A percentile compares a stretch with the other conserved stretches of the same genome.
Conservation (phyloP, 768 basidiomycete species). For the Amanita pallidorosea region DNA sequence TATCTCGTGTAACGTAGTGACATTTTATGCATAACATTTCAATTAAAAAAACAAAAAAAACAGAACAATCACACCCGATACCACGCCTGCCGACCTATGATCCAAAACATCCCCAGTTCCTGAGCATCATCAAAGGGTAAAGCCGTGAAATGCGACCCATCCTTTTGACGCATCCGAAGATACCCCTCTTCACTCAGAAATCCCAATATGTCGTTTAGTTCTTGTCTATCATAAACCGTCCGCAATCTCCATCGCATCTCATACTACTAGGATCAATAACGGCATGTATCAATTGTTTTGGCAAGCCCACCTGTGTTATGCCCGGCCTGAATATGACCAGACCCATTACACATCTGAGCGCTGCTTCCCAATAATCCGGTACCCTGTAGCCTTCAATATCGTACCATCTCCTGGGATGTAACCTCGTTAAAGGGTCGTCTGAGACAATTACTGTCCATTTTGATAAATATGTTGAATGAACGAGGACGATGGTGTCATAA, state of each 20-base stretch:
- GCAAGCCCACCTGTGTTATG: constrained; percentile 49
- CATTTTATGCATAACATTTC: too few relatives aligned
- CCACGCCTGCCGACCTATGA: constrained; percentile 49
- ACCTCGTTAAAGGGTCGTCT: constrained; percentile 28
- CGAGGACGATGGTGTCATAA: constrained; percentile 42
- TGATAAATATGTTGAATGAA: constrained; percentile 39
- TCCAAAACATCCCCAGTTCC: constrained; percentile 44
- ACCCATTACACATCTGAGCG: constrained; percentile 55
- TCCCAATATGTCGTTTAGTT: constrained; percentile 51
- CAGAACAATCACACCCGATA: constrained; percentile 44
- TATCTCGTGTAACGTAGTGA: too few relatives aligned
- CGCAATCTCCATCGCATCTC: constrained; percentile 67
- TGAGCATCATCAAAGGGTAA: constrained; percentile 39
- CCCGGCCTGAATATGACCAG: constrained; percentile 63
- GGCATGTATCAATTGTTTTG: neutral
- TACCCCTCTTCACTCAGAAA: constrained; percentile 44
- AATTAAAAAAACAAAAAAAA: too few relatives aligned
- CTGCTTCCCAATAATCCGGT: constrained; percentile 61
- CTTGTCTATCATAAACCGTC: constrained; percentile 66
- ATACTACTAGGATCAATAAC: constrained; percentile 25
- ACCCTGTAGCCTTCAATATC: constrained; percentile 57
- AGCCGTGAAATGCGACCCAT: constrained; percentile 12
- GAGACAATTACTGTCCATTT: constrained; percentile 49
- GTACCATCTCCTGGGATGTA: constrained; percentile 69
- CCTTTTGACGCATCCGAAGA: constrained; percentile 22